Conservation (phyloP, 495 filamentous ascomycete species). For the Durotheca rogersii region DNA sequence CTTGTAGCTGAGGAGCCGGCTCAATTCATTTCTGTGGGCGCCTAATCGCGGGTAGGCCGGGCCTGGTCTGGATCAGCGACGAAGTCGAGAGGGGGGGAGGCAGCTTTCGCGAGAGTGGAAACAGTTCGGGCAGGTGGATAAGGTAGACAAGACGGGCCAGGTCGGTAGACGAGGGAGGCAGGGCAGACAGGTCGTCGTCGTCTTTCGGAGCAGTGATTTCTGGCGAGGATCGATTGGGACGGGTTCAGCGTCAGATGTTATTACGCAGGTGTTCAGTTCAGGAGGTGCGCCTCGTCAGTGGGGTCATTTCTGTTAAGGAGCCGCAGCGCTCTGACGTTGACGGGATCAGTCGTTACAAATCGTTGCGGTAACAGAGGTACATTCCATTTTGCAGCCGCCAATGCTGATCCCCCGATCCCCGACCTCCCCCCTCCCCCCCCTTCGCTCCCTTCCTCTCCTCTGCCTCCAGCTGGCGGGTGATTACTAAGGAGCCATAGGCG, state of each 20-base stretch:
- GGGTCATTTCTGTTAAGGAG: not conserved
- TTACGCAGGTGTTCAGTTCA: no score
- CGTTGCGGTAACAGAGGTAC: not conserved
- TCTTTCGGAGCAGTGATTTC: no score
- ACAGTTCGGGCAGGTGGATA: no score
- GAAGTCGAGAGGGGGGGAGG: not conserved
- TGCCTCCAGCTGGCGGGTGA: no score
- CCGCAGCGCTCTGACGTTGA: not conserved
- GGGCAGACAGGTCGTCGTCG: not conserved
- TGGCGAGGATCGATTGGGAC: no score
- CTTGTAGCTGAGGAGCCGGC: slow-evolving; percentile 1
- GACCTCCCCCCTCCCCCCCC: no score
- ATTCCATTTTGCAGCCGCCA: not conserved
- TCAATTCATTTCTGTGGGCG: slow-evolving; percentile 40
- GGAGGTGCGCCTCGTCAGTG: not conserved
- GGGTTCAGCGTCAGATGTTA: not conserved
- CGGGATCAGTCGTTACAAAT: not conserved
- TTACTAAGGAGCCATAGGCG: no score
- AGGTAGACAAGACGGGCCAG: no score
- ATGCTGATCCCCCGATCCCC: no score
- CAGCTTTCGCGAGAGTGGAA: not conserved
- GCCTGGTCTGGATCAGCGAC: no score
- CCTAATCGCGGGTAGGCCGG: no score
- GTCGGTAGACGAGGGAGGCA: not conserved
- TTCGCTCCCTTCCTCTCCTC: no score